Evolutionary conservation across 2,329 filamentous ascomycete genomes (phyloP).

Genomic region (Kalmusia sp.): DNA sequence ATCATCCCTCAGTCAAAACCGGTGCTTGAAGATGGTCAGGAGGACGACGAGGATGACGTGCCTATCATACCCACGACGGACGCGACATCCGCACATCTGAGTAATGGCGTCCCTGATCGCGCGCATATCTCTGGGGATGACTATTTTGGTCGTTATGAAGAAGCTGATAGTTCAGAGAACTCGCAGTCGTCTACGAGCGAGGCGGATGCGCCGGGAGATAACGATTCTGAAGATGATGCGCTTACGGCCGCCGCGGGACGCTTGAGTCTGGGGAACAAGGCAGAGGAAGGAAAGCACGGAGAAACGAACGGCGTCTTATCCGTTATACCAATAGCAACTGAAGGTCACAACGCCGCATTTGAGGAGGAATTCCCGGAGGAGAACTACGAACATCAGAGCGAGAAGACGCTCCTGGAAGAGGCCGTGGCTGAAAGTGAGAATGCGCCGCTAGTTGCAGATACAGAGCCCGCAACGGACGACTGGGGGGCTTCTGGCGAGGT

Average conservation of each 20-base stretch:
- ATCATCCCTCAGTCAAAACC: slow-evolving; percentile 15
- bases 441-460: slow-evolving; percentile 51
- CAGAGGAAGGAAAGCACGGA: slow-evolving; percentile 17
- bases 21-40: slow-evolving; percentile 20
- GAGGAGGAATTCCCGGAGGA: slow-evolving; percentile 26
- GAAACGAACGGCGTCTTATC: slow-evolving; percentile 17
- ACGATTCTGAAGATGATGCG: slow-evolving; percentile 18
- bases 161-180: slow-evolving; percentile 11
- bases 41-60: slow-evolving; percentile 26
- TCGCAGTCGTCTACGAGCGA: slow-evolving; percentile 8
- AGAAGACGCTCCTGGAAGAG: slow-evolving; percentile 53
- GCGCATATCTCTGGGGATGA: slow-evolving; percentile 39
- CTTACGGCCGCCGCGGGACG: slow-evolving; percentile 24
- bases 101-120: slow-evolving; percentile 9
- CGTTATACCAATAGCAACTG: no score
- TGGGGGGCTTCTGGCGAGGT: slow-evolving; percentile 40
- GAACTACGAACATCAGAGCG: slow-evolving; percentile 57
- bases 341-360: background rate
- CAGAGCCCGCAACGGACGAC: slow-evolving; percentile 44
- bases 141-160: slow-evolving; percentile 43
- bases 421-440: slow-evolving; percentile 52
- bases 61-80: slow-evolving; percentile 10
- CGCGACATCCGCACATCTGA: slow-evolving; percentile 10
- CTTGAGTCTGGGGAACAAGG: slow-evolving; percentile 23
- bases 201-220: slow-evolving; percentile 7